Percentiles rank a stretch among this genome's conserved stretches.
Conservation (phyloP, 139 green algal species). For the Micromonas commoda region DNA sequence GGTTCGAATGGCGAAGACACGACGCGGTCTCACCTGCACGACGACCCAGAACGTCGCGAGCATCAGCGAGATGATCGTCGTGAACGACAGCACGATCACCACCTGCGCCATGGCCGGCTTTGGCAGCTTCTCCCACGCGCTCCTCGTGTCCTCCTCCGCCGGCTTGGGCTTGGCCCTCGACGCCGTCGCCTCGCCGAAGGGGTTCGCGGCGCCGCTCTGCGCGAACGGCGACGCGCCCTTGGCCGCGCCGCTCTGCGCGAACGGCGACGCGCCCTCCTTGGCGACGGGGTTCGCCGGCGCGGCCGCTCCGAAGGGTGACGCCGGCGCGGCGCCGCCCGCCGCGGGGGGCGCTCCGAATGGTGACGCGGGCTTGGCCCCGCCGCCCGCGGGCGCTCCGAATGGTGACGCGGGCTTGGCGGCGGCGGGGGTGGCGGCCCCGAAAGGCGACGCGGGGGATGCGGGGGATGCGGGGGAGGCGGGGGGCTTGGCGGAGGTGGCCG, state of each 20-base stretch:
- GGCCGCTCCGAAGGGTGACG: background rate
- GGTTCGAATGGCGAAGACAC: background rate
- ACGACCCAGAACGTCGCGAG: conserved; percentile 44
- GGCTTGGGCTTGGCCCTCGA: background rate
- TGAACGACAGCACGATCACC: conserved; percentile 43
- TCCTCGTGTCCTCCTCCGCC: background rate
- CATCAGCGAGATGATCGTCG: conserved; percentile 38
- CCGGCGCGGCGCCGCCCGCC: background rate
- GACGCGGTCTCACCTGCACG: background rate
- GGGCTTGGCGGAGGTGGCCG: too few relatives aligned
- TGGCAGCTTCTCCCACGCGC: background rate
- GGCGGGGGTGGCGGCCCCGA: background rate
- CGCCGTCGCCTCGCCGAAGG: background rate
- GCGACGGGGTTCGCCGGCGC: background rate
- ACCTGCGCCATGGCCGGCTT: conserved; percentile 20
- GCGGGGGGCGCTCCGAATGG: conserved; percentile 3
- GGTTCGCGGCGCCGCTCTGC: background rate
- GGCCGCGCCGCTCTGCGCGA: background rate
- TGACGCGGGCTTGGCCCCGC: background rate
- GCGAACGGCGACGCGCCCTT: conserved; percentile 4
- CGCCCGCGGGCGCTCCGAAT: background rate
- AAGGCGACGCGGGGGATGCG: background rate
- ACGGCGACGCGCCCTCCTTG: conserved; percentile 3
- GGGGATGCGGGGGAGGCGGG: background rate
- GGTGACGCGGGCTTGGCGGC: background rate